These are phyloP conservation scores for Termitomyces sp. DNA, from an alignment of 768 basidiomycete species.

Conservation along the genomic window DNA sequence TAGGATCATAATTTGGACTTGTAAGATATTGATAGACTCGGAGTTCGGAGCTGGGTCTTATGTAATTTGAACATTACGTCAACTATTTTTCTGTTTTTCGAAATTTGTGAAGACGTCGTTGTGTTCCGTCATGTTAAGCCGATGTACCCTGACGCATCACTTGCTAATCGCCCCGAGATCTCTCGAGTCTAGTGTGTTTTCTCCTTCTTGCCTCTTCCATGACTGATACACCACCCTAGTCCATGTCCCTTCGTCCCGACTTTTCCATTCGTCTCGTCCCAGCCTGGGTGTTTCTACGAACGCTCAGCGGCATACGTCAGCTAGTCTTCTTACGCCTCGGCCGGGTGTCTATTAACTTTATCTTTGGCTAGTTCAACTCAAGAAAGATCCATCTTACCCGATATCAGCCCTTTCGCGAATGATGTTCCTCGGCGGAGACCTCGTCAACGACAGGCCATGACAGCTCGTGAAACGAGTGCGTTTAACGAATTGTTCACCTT, in stretches of 20 bases:
- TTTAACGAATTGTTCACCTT: conserved; percentile 73
- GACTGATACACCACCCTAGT: background rate
- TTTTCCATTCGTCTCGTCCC: background rate
- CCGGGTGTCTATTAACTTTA: background rate
- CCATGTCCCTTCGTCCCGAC: background rate
- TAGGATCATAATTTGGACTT: conserved; percentile 1
- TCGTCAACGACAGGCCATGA: conserved; percentile 51
- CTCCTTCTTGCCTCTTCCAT: background rate
- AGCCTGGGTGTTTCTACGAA: background rate
- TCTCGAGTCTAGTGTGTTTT: conserved; percentile 4
- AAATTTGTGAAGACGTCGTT: background rate
- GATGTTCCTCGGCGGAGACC: conserved; percentile 9
- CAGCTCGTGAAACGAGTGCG: conserved; percentile 56
- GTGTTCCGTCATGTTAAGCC: conserved; percentile 9
- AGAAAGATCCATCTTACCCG: conserved; percentile 27
- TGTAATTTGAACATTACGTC: conserved; percentile 2
- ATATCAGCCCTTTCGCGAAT: conserved; percentile 41
- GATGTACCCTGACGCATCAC: conserved; percentile 7
- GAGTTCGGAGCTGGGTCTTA: background rate
- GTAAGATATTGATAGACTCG: too few relatives aligned
- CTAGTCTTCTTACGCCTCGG: background rate
- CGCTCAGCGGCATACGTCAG: background rate
- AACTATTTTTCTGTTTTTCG: background rate
- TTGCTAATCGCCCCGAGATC: conserved; percentile 1
- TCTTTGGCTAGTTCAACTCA: background rate